A percentile compares a stretch with the other conserved stretches of the same genome.
phyloP scores from a whole-genome alignment of 192 early-diverging fungal genomes.

The Chytriomyces sp. region DNA sequence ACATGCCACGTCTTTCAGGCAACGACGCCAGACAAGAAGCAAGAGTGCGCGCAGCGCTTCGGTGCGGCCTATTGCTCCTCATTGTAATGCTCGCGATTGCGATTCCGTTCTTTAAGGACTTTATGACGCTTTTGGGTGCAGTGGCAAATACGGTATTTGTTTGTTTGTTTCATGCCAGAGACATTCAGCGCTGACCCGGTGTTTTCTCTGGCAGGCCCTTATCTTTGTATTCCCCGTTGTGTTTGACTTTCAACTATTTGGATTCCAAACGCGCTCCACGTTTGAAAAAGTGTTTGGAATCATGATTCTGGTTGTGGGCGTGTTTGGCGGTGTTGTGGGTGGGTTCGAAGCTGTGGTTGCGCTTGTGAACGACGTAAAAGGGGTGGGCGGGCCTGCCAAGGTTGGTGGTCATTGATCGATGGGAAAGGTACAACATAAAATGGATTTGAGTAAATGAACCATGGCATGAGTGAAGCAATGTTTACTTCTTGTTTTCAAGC shows the following conservation, averaged over 20 bases:
- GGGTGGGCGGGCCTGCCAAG: neutral
- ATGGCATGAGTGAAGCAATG: too few species aligned
- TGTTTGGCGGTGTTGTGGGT: constrained; percentile 48
- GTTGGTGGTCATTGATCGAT: too few species aligned
- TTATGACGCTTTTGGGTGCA: constrained; percentile 79
- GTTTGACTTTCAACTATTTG: constrained; percentile 75
- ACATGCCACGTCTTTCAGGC: constrained; percentile 34
- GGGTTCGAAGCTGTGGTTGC: constrained; percentile 38
- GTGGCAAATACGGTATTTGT: constrained; percentile 65
- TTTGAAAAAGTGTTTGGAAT: constrained; percentile 55
- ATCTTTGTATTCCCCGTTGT: constrained; percentile 85
- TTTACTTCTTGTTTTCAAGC: too few species aligned
- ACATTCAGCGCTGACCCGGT: neutral
- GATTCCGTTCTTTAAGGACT: constrained; percentile 78
- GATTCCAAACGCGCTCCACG: constrained; percentile 54
- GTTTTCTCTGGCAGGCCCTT: too few species aligned
- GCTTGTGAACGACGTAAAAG: constrained; percentile 35
- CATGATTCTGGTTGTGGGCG: constrained; percentile 60
- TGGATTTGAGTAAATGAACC: too few species aligned
- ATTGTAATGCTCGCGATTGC: constrained; percentile 65
- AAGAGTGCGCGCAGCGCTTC: constrained; percentile 37
- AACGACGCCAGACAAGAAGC: constrained; percentile 27
- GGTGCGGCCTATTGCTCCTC: constrained; percentile 56
- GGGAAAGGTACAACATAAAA: too few species aligned
- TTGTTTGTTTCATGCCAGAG: too few species aligned